These are phyloP conservation scores for Talaromyces sp. DNA, from an alignment of 2,329 filamentous ascomycete genomes.

Conservation along the genomic window DNA sequence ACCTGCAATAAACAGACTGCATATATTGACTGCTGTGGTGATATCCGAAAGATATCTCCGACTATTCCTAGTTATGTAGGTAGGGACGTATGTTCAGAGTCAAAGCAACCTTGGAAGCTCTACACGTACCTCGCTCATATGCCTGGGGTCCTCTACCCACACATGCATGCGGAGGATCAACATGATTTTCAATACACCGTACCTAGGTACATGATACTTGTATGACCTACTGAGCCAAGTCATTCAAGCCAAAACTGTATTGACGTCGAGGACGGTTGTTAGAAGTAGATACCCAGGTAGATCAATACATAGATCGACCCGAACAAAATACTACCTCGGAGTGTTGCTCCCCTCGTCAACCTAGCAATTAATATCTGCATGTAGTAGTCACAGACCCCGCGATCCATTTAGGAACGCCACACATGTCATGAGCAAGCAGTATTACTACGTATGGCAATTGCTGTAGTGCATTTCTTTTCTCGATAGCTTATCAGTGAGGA, in stretches of 20 bases:
- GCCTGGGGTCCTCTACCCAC: background rate
- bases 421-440: conserved; percentile 10
- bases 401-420: conserved; percentile 2
- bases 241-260: background rate
- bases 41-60: background rate
- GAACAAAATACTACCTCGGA: background rate
- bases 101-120: background rate
- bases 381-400: background rate
- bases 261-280: background rate
- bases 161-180: background rate
- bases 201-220: background rate
- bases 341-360: background rate
- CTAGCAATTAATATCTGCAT: background rate
- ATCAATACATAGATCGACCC: background rate
- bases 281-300: background rate
- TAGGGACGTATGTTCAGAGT: background rate
- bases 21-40: background rate
- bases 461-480: background rate
- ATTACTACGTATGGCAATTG: background rate
- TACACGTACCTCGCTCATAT: background rate
- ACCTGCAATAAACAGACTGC: background rate
- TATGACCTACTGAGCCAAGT: background rate
- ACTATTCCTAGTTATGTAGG: background rate
- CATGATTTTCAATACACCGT: background rate
- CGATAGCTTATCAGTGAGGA: background rate